Conservation (phyloP, 1,284 basidiomycete genomes). For the Microbotryomycetes sp. region DNA sequence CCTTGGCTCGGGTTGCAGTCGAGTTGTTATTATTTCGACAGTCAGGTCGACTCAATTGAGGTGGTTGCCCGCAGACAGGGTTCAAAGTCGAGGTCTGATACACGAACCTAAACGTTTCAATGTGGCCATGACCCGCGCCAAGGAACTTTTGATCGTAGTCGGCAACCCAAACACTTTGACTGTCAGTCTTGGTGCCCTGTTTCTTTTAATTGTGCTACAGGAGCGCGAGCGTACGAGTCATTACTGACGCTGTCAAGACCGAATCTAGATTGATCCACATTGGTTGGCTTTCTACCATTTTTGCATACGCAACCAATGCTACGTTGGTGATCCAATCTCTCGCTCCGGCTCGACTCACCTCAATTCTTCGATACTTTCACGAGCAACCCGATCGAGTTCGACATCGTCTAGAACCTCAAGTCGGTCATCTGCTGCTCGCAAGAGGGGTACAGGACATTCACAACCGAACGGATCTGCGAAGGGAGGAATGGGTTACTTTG, state of each 20-base stretch:
- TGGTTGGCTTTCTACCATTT: constrained; percentile 39
- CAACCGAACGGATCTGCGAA: background rate
- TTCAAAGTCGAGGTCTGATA: constrained; percentile 39
- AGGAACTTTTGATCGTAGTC: constrained; percentile 42
- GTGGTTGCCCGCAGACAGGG: constrained; percentile 38
- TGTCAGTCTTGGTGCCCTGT: background rate
- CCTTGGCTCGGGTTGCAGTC: constrained; percentile 9
- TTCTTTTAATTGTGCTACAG: too few species aligned
- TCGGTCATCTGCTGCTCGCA: background rate
- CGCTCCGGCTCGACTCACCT: too few species aligned
- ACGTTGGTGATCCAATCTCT: constrained; percentile 12
- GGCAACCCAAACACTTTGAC: constrained; percentile 38
- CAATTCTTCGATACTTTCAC: too few species aligned
- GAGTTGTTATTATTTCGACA: constrained; percentile 40
- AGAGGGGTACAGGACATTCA: background rate
- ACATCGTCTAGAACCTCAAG: background rate
- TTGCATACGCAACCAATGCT: constrained; percentile 32
- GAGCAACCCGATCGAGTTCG: background rate
- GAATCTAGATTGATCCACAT: constrained; percentile 36
- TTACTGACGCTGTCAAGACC: constrained; percentile 32
- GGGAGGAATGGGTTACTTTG: background rate
- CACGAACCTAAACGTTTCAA: constrained; percentile 43
- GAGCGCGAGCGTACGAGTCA: background rate
- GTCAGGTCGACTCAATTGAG: constrained; percentile 37
- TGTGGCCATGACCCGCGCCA: constrained; percentile 44